Conservation (phyloP, 1,284 basidiomycete species). For the Irpex sp. region DNA sequence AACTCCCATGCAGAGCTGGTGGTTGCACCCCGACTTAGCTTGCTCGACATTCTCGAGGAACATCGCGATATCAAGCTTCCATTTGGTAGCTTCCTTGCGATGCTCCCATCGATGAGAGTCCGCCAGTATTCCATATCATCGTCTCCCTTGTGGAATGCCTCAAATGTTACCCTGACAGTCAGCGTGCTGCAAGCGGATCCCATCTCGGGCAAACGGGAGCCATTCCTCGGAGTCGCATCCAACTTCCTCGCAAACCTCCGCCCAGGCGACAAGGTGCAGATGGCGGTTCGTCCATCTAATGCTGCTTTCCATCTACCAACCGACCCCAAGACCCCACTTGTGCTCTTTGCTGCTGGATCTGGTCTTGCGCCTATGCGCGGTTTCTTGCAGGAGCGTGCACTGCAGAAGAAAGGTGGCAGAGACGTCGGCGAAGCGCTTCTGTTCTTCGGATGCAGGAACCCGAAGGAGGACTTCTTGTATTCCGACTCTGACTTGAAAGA, state of each 20-base stretch:
- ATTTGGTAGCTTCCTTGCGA: constrained; percentile 34
- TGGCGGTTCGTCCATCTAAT: constrained; percentile 36
- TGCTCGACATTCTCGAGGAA: constrained; percentile 40
- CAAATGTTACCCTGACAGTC: constrained; percentile 39
- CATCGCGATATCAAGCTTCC: constrained; percentile 33
- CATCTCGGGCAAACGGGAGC: constrained; percentile 24
- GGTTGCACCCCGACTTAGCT: constrained; percentile 33
- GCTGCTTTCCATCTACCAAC: constrained; percentile 40
- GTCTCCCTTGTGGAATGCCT: constrained; percentile 42
- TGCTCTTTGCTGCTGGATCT: constrained; percentile 45
- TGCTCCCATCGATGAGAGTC: constrained; percentile 44
- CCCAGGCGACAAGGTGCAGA: constrained; percentile 37
- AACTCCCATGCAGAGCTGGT: constrained; percentile 30
- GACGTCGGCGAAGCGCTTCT: constrained; percentile 37
- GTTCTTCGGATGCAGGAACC: constrained; percentile 42
- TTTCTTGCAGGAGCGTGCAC: constrained; percentile 48
- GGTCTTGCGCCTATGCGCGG: constrained; percentile 50
- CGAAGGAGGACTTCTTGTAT: constrained; percentile 40
- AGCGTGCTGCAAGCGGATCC: constrained; percentile 36
- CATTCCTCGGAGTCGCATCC: constrained; percentile 44
- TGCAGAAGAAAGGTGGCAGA: constrained; percentile 39
- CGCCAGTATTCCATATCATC: constrained; percentile 51
- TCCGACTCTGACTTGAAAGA: constrained; percentile 34
- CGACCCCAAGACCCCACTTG: constrained; percentile 37
- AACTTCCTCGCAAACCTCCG: constrained; percentile 40